Evolutionary conservation across 1,284 basidiomycete genomes (phyloP).

Genomic region (Irpex lacteus): DNA sequence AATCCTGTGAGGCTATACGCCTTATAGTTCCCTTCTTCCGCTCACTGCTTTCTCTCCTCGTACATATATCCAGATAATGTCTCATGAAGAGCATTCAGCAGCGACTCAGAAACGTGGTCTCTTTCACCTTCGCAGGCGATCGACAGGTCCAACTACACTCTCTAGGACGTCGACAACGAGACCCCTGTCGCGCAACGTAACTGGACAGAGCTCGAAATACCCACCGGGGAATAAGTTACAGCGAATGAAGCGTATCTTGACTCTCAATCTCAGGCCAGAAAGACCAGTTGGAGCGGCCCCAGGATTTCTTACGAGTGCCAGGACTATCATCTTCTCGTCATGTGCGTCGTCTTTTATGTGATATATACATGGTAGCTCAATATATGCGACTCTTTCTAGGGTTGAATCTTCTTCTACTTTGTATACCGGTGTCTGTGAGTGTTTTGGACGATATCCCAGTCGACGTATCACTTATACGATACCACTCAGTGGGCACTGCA

Average conservation of each 20-base stretch:
- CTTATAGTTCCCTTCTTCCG: no score
- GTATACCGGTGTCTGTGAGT: constrained; percentile 68
- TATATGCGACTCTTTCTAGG: constrained; percentile 34
- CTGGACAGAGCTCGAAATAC: background rate
- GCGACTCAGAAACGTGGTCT: no score
- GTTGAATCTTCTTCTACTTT: constrained; percentile 63
- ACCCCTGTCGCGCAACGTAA: no score
- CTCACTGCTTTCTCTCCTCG: no score
- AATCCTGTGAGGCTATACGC: no score
- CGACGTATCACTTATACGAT: background rate
- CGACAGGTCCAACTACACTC: no score
- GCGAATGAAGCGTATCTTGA: background rate
- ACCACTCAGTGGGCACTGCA: constrained; percentile 66
- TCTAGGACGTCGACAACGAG: no score
- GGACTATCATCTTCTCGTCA: constrained; percentile 47
- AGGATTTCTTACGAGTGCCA: constrained; percentile 38
- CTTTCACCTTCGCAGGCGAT: no score
- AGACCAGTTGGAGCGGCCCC: constrained; percentile 41
- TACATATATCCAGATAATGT: no score
- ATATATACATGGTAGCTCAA: background rate
- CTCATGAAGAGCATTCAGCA: no score
- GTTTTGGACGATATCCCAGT: background rate
- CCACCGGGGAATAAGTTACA: background rate
- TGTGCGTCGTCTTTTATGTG: constrained; percentile 37
- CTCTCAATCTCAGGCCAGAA: constrained; percentile 18